Evolutionary conservation across 768 basidiomycete species (phyloP), one percentile per base, ranked within the genome.

Genomic region (Serendipita sp.): DNA sequence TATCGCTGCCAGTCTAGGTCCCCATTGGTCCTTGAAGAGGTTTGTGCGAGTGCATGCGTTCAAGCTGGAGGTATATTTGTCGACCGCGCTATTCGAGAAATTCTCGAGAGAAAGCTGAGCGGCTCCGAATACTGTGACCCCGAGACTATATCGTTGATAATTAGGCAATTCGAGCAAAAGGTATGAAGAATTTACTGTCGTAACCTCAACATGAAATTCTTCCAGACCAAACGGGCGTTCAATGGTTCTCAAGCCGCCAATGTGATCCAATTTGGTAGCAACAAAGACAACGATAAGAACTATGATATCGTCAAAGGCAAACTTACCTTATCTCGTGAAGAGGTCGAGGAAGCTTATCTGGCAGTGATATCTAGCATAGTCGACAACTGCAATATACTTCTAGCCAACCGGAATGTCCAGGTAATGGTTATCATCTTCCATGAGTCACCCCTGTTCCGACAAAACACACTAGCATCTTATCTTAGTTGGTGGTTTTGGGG

Each of bases 171-270:
- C 38, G 64, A 65, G 2, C 18, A 23, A 52, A 52, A 52, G 48
- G 48, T 52, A 52, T 18, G 15, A 32, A 5, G 7, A 8, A 18
- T 52, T 23, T 23, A 23, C 23, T 23, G 23, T 23, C 23, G 1
- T 23, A 23, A 23, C 23, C 23, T 23, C 23, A 23, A 23, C 23
- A 23, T 23, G 23, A 23, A 23, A 1, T 13, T 13, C 45, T 8
- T 54, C 10, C 35, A 65, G 51, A 65, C 64, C 16, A 65, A 65
- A 65, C 64, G 64, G 4, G 34, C 38, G 4, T 65, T 65, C 64
- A 38, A 65, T 32, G 64, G 64, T 28, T 18, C 32, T 10, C 11
- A 10, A 4, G 38, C 35, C 23, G 35, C 48, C 10, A 11, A 13
- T 34, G 48, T 45, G 15, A 60, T 65, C 28, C 16, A 54, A 8